Conservation (phyloP, 2,329 filamentous ascomycete genomes). For the Alternaria infectoria region DNA sequence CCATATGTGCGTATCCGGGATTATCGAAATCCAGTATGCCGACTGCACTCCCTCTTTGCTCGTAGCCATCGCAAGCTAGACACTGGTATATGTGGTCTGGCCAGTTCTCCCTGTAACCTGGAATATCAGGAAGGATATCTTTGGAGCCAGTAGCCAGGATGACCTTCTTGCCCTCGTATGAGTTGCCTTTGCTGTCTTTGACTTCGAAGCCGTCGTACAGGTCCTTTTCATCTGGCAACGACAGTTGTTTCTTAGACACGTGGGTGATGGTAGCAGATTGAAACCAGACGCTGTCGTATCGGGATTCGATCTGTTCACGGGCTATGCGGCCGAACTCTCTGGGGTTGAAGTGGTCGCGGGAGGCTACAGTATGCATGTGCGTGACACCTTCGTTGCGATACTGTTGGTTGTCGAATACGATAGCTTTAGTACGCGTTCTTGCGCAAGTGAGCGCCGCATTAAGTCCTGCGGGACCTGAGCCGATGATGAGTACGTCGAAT, state of each 20-base stretch:
- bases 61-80: slow-evolving; percentile 66
- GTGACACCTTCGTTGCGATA: slow-evolving; percentile 53
- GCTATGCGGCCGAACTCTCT: slow-evolving; percentile 38
- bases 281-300: slow-evolving; percentile 48
- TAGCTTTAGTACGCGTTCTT: slow-evolving; percentile 47
- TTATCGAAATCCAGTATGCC: slow-evolving; percentile 33
- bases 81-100: slow-evolving; percentile 58
- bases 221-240: slow-evolving; percentile 16
- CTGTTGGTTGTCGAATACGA: slow-evolving; percentile 52
- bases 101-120: slow-evolving; percentile 64
- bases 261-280: slow-evolving; percentile 30
- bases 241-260: slow-evolving; percentile 28
- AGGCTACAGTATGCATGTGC: slow-evolving; percentile 54
- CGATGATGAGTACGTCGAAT: slow-evolving; percentile 43
- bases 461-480: slow-evolving; percentile 56
- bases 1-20: slow-evolving; percentile 31
- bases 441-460: slow-evolving; percentile 49
- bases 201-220: slow-evolving; percentile 46
- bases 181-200: slow-evolving; percentile 51
- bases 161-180: slow-evolving; percentile 60
- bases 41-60: slow-evolving; percentile 56
- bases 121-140: slow-evolving; percentile 60
- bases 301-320: slow-evolving; percentile 42
- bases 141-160: slow-evolving; percentile 62
- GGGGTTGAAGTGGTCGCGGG: slow-evolving; percentile 37